Evolutionary conservation across 2,329 filamentous ascomycete genomes (phyloP).

Genomic region (Alternaria conjuncta): DNA sequence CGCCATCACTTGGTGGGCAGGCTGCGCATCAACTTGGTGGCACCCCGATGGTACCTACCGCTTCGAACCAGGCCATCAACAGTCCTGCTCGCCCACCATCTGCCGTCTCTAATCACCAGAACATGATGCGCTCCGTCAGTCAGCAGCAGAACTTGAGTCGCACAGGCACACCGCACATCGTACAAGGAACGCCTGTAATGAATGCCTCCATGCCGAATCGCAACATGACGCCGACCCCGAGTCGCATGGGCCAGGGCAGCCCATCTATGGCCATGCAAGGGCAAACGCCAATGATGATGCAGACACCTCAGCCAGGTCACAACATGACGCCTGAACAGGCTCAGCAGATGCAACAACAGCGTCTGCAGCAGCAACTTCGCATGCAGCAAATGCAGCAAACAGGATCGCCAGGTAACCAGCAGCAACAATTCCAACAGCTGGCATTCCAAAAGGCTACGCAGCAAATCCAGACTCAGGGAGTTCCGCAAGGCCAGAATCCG

Average conservation of each 20-base stretch:
- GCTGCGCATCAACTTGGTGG: conserved; percentile 49
- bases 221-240: conserved; percentile 49
- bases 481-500: conserved; percentile 38
- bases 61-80: conserved; percentile 47
- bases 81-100: conserved; percentile 49
- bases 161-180: conserved; percentile 48
- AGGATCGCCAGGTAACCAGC: conserved; percentile 27
- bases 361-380: conserved; percentile 36
- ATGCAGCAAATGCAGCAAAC: conserved; percentile 38
- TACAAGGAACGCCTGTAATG: conserved; percentile 49
- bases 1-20: conserved; percentile 47
- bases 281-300: conserved; percentile 47
- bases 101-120: conserved; percentile 47
- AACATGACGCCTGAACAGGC: conserved; percentile 46
- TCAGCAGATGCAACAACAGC: conserved; percentile 38
- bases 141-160: conserved; percentile 49
- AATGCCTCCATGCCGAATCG: conserved; percentile 45
- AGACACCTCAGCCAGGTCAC: conserved; percentile 39
- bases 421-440: conserved; percentile 40
- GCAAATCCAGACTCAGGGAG: conserved; percentile 42
- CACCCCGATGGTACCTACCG: conserved; percentile 53
- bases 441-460: conserved; percentile 42
- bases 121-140: conserved; percentile 48
- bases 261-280: conserved; percentile 44
- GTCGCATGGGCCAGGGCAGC: conserved; percentile 46